Evolutionary conservation across 208 protist species (phyloP).

Genomic region (Crithidia thermophila): DNA sequence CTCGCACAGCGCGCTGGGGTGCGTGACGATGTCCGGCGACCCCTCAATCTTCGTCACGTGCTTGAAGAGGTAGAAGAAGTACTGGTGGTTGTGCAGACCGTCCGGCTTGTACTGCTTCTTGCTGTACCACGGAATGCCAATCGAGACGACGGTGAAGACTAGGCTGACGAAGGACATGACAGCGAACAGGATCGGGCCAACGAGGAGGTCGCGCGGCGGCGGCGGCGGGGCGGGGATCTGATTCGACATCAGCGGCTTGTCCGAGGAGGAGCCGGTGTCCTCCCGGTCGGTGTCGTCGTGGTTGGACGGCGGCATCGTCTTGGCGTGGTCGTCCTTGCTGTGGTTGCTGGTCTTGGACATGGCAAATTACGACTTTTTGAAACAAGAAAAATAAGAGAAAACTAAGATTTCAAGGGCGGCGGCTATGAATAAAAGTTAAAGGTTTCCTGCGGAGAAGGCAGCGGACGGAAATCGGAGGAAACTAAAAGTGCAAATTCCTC

Average conservation of each 20-base stretch:
- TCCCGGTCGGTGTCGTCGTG: constrained; percentile 13
- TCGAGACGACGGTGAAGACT: constrained; percentile 53
- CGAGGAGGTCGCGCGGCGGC: constrained; percentile 50
- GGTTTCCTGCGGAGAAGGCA: too few relatives aligned
- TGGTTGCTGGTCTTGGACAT: constrained; percentile 25
- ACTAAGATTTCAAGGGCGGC: background rate
- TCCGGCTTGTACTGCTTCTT: constrained; percentile 59
- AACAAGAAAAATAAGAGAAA: background rate
- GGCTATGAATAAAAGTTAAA: too few relatives aligned
- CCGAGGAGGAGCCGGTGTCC: constrained; percentile 24
- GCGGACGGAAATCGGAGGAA: too few relatives aligned
- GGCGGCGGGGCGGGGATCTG: constrained; percentile 39
- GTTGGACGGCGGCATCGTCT: constrained; percentile 18
- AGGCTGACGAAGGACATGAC: constrained; percentile 39
- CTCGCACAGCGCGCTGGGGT: constrained; percentile 38
- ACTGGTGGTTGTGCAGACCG: constrained; percentile 28
- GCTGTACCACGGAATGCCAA: constrained; percentile 70
- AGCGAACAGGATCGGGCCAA: constrained; percentile 46
- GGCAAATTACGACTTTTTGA: background rate
- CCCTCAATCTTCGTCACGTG: constrained; percentile 34
- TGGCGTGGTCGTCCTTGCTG: constrained; percentile 18
- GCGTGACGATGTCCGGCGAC: constrained; percentile 22
- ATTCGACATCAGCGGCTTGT: constrained; percentile 16
- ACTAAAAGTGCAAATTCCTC: too few relatives aligned
- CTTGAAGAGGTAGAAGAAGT: constrained; percentile 66